Percentiles rank a stretch among this genome's conserved stretches.
These are phyloP conservation scores for Paspalum vaginatum DNA, from an alignment of 176 grass and related monocot species.

Conservation along the genomic window DNA sequence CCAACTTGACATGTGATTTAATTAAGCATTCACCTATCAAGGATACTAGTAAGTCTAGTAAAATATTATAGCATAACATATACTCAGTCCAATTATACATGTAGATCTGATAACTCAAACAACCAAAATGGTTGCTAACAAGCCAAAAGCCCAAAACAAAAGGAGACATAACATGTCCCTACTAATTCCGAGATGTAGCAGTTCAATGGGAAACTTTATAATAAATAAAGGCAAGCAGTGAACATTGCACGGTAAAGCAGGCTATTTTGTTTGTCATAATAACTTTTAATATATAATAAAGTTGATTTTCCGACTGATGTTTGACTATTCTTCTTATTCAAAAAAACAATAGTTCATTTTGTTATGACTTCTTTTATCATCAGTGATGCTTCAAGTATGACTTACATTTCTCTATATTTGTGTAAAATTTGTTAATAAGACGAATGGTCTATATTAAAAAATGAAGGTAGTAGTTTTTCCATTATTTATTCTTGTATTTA, in stretches of 20 bases:
- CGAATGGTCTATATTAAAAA: too few relatives aligned
- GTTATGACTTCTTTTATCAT: too few relatives aligned
- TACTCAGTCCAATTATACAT: background rate
- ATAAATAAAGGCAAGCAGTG: constrained; percentile 14
- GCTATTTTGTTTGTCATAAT: background rate
- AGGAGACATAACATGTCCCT: background rate
- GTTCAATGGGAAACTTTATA: background rate
- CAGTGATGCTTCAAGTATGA: too few relatives aligned
- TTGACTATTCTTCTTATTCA: too few relatives aligned
- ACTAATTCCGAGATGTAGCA: constrained; percentile 4
- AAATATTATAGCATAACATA: background rate
- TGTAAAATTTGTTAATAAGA: too few relatives aligned
- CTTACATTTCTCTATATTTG: too few relatives aligned
- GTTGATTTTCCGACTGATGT: too few relatives aligned
- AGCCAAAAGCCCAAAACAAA: constrained; percentile 1
- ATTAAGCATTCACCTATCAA: background rate
- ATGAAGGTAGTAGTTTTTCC: background rate
- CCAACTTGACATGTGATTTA: constrained; percentile 7
- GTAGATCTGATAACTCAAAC: background rate
- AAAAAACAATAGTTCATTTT: too few relatives aligned
- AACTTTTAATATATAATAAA: too few relatives aligned
- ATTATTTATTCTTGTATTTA: constrained; percentile 4
- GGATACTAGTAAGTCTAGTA: background rate
- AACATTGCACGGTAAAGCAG: constrained; percentile 6
- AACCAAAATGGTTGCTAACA: background rate